These are phyloP conservation scores for Adansonia grandidieri DNA, from an alignment of 441 rosid genomes.

Conservation along the genomic window DNA sequence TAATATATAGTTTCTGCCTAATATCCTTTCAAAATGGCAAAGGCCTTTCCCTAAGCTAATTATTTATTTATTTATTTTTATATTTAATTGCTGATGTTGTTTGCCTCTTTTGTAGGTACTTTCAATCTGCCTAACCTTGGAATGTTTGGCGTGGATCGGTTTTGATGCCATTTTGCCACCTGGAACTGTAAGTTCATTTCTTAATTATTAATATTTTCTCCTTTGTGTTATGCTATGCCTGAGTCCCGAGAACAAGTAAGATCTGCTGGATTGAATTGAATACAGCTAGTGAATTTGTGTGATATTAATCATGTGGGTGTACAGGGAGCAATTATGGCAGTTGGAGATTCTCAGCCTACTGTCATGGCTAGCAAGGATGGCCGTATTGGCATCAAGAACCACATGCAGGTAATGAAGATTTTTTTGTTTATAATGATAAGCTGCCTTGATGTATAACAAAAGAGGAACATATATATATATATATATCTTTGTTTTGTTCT, in stretches of 20 bases:
- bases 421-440: not conserved
- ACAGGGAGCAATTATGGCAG: conserved; percentile 98
- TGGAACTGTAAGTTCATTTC: conserved; percentile 72
- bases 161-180: conserved; percentile 96
- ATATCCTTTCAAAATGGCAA: not conserved
- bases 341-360: conserved; percentile 84
- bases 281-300: not conserved
- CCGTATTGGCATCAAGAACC: conserved; percentile 86
- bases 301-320: conserved; percentile 23
- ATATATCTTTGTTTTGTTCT: not conserved
- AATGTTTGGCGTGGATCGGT: conserved; percentile 92
- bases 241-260: not conserved
- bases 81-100: not conserved
- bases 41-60: not conserved
- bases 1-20: not conserved
- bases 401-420: conserved; percentile 76
- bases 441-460: not conserved
- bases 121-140: conserved; percentile 95
- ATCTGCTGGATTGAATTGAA: not conserved
- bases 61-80: too few species aligned
- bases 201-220: not conserved
- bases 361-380: conserved; percentile 86
- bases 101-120: conserved; percentile 58
- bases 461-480: too few species aligned
- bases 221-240: conserved; percentile 11